Evolutionary conservation across 2,329 filamentous ascomycete genomes (phyloP), one percentile per base, ranked within the genome.

Genomic region (Aspergillus novofumigatus): DNA sequence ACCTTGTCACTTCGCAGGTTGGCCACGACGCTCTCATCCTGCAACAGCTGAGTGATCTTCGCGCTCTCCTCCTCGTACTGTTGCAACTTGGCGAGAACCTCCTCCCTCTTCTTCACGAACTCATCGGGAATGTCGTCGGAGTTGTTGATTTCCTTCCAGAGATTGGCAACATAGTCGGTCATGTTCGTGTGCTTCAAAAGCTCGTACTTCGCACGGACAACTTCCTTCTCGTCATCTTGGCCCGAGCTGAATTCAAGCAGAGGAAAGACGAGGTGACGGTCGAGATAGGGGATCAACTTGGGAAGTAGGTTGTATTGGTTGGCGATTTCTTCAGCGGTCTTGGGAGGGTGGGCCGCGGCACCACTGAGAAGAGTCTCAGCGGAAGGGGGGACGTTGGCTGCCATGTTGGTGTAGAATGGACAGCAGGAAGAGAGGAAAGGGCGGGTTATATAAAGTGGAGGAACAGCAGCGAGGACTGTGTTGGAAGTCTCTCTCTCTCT

Each of bases 131-230:
- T 80, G 61, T 90, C 84, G 59, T 89, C 83, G 63, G 91, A 85
- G 67, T 87, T 83, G 80, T 97, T 86, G 65, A 99, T 86, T 71
- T 97, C 90, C 74, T 90, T 89, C 82, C 96, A 91, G 65, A 99
- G 81, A 70, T 88, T 90, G 71, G 92, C 92, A 54, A 97, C 91
- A 75, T 96, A 99, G 78, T 99, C 94, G 70, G 89, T 94, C 94
- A 99, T 99, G 83, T 97, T 97, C 71, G 94, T 97, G 76, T 92
- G 88, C 81, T 96, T 93, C 67, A 99, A 86, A 58, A 99, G 86
- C 78, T 93, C 88, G 76, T 93, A 96, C 78, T 96, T 96, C 68
- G 92, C 87, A 73, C 89, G 86, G 62, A 88, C 88, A 68, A 96
- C 87, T 75, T 92, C 87, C 69, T 83, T 84, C 66, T 86, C 84